A percentile compares a stretch with the other conserved stretches of the same genome.
Conservation (phyloP, 139 green algal species). For the Ettlia oleoabundans region DNA sequence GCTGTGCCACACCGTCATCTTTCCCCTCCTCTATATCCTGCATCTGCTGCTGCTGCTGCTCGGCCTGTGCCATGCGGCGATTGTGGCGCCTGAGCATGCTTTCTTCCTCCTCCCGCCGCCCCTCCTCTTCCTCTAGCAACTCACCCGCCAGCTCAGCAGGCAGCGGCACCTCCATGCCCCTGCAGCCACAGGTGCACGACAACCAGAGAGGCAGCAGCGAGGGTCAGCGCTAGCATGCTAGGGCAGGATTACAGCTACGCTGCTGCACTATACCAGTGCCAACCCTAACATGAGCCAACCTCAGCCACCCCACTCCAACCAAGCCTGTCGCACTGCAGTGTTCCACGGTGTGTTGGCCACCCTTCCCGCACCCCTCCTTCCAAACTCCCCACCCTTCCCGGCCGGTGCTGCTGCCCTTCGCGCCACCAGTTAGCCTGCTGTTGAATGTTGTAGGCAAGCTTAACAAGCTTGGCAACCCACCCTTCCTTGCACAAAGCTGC, state of each 20-base stretch:
- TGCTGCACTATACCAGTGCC: too few relatives aligned
- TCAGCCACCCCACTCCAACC: too few relatives aligned
- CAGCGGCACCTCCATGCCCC: slow-evolving; percentile 6
- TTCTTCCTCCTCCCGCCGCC: not conserved
- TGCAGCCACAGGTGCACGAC: not conserved
- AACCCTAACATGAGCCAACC: too few relatives aligned
- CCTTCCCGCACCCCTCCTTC: too few relatives aligned
- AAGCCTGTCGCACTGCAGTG: too few relatives aligned
- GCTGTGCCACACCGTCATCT: not conserved
- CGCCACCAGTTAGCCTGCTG: not conserved
- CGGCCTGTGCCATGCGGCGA: not conserved
- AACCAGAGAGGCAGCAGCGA: not conserved
- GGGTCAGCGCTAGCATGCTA: not conserved
- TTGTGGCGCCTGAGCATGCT: not conserved
- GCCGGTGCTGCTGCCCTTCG: too few relatives aligned
- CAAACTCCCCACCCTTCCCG: too few relatives aligned
- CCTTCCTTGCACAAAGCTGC: slow-evolving; percentile 1
- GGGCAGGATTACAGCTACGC: not conserved
- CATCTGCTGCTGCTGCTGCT: not conserved
- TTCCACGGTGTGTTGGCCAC: too few relatives aligned
- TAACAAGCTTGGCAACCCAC: not conserved
- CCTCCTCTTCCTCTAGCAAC: not conserved
- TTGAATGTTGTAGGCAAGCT: not conserved
- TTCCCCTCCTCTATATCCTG: not conserved
- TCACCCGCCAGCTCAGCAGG: not conserved